Percentiles rank a stretch among this genome's conserved stretches.
Conservation (phyloP, 1,139 yeast species). For the Yamadazyma jaroonii region DNA sequence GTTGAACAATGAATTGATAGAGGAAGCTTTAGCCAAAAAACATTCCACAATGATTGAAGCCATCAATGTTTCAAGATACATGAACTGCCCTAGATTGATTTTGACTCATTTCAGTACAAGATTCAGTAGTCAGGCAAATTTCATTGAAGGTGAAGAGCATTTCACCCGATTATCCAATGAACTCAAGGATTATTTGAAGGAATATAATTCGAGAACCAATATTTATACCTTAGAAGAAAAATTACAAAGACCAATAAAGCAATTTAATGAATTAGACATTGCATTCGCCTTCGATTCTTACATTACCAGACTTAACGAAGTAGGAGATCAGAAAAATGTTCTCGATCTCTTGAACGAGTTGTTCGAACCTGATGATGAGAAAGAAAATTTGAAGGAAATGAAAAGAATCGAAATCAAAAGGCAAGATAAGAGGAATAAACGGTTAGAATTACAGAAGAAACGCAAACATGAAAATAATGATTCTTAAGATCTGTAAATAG, state of each 20-base stretch:
- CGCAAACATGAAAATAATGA: slow-evolving; percentile 2
- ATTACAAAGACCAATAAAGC: slow-evolving; percentile 9
- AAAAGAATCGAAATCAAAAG: slow-evolving; percentile 29
- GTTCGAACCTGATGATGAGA: slow-evolving; percentile 19
- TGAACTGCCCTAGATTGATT: slow-evolving; percentile 71
- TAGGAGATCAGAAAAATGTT: slow-evolving; percentile 17
- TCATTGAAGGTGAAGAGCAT: slow-evolving; percentile 24
- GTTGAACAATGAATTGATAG: slow-evolving; percentile 72
- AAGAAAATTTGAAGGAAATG: slow-evolving; percentile 22
- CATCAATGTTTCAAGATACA: slow-evolving; percentile 58
- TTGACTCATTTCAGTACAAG: slow-evolving; percentile 93
- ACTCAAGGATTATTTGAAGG: slow-evolving; percentile 24
- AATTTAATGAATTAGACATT: slow-evolving; percentile 31
- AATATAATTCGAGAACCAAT: slow-evolving; percentile 21
- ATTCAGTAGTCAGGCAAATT: slow-evolving; percentile 65
- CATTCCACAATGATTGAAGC: slow-evolving; percentile 96
- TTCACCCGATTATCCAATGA: slow-evolving; percentile 21
- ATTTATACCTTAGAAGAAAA: slow-evolving; percentile 22
- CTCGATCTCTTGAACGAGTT: slow-evolving; percentile 15
- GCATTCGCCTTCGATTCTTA: slow-evolving; percentile 44
- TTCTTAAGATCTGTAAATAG: background rate
- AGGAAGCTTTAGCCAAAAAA: slow-evolving; percentile 77
- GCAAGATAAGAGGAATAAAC: slow-evolving; percentile 33
- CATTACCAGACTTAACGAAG: slow-evolving; percentile 26
- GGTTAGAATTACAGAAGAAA: slow-evolving; percentile 20